A percentile compares a stretch with the other conserved stretches of the same genome.
These are phyloP conservation scores for Massariosphaeria phaeospora DNA, from an alignment of 495 filamentous ascomycete genomes.

Conservation along the genomic window DNA sequence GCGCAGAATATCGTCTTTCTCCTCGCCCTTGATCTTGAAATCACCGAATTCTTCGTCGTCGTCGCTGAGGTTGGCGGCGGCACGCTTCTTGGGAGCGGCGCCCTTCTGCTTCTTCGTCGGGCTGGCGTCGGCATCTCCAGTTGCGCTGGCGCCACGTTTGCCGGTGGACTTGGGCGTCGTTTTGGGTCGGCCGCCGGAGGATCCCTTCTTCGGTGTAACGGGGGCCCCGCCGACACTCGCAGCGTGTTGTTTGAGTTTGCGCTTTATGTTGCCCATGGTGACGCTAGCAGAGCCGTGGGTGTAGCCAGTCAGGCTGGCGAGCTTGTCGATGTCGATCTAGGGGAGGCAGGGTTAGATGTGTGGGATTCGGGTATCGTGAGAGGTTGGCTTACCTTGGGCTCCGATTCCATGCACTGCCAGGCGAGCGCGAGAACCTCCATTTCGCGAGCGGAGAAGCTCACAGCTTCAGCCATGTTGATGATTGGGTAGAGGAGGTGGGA, in stretches of 20 bases:
- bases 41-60: constrained; percentile 17
- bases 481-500: not conserved
- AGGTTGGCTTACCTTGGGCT: constrained; percentile 23
- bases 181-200: not conserved
- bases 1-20: not conserved
- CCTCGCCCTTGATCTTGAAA: constrained; percentile 19
- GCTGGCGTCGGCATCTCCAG: not conserved
- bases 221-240: not conserved
- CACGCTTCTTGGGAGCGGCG: not conserved
- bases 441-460: constrained; percentile 13
- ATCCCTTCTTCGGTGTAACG: not conserved
- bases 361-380: not conserved
- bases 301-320: constrained; percentile 24
- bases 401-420: constrained; percentile 29
- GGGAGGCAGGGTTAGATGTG: not conserved
- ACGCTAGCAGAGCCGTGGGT: constrained; percentile 9
- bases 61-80: not conserved
- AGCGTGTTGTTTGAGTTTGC: constrained; percentile 20
- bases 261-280: constrained; percentile 28
- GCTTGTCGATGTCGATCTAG: constrained; percentile 31
- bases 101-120: not conserved
- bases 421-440: constrained; percentile 23
- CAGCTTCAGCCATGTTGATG: constrained; percentile 5
- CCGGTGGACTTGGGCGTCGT: constrained; percentile 4
- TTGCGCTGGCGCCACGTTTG: constrained; percentile 4